phyloP scores from a whole-genome alignment of 495 filamentous ascomycete species.

The Penicillium diatomitis region DNA sequence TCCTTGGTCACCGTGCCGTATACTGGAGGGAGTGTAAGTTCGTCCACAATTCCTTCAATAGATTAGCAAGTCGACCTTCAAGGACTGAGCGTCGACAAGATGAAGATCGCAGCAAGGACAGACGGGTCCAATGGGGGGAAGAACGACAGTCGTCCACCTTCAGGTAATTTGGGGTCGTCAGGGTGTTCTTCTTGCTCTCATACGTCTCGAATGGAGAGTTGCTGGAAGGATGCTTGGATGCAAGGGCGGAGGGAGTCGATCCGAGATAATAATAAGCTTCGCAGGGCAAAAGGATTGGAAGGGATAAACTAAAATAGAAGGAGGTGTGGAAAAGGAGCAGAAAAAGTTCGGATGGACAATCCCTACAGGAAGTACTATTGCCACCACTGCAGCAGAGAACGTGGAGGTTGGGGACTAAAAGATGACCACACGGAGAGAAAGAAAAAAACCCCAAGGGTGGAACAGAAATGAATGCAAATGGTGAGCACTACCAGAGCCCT shows the following conservation, averaged over 20 bases:
- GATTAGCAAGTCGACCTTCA: too few species aligned
- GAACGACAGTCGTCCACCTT: too few species aligned
- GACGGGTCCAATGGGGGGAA: neutral
- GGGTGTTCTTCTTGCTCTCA: too few species aligned
- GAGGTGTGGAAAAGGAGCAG: neutral
- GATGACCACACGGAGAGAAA: neutral
- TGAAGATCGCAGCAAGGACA: slow-evolving; percentile 30
- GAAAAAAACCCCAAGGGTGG: slow-evolving; percentile 16
- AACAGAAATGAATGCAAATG: slow-evolving; percentile 13
- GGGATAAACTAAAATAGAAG: slow-evolving; percentile 12
- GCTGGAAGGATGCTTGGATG: slow-evolving; percentile 12
- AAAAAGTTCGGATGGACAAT: too few species aligned
- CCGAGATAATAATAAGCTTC: too few species aligned
- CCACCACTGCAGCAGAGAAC: slow-evolving; percentile 9
- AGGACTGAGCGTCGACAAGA: neutral
- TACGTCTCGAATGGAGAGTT: too few species aligned
- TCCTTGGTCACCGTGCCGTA: too few species aligned
- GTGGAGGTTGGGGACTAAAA: too few species aligned
- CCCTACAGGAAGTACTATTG: slow-evolving; percentile 9
- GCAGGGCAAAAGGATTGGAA: slow-evolving; percentile 1
- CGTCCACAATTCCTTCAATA: too few species aligned
- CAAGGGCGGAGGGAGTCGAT: slow-evolving; percentile 20
- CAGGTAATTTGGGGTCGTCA: too few species aligned
- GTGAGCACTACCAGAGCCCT: neutral
- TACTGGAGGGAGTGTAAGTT: too few species aligned